Conservation (phyloP, 139 green algal species). For the Micractinium sp. region DNA sequence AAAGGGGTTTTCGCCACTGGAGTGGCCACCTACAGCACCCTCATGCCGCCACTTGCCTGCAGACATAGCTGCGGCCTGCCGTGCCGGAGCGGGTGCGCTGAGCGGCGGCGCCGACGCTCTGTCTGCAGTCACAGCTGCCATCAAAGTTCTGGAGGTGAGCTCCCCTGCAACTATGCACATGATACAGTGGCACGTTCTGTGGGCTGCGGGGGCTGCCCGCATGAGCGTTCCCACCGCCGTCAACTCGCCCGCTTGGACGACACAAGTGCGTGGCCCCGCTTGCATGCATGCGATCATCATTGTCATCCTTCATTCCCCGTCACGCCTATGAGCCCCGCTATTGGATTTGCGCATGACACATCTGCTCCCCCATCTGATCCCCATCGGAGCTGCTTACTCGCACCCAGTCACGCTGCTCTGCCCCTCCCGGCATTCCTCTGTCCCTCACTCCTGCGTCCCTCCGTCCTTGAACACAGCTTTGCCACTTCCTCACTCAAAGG, state of each 20-base stretch:
- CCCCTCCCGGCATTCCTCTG: too few relatives aligned
- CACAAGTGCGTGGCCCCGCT: not conserved
- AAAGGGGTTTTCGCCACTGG: too few relatives aligned
- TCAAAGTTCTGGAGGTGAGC: constrained; percentile 65
- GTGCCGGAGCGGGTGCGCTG: constrained; percentile 47
- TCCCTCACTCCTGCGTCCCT: too few relatives aligned
- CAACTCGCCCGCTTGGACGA: not conserved
- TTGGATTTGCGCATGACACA: too few relatives aligned
- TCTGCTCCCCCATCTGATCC: too few relatives aligned
- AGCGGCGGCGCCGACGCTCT: constrained; percentile 16
- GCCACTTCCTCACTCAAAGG: too few relatives aligned
- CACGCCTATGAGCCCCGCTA: too few relatives aligned
- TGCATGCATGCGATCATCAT: not conserved
- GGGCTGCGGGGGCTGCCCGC: too few relatives aligned
- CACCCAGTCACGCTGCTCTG: too few relatives aligned
- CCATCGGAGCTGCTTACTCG: too few relatives aligned
- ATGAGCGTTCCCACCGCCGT: not conserved
- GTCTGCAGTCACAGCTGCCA: constrained; percentile 61
- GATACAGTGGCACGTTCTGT: not conserved
- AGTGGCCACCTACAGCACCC: not conserved
- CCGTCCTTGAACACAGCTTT: too few relatives aligned
- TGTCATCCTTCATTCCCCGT: not conserved
- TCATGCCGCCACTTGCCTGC: not conserved
- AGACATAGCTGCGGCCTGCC: constrained; percentile 60
- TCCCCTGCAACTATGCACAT: not conserved